Base-by-base conservation (phyloP, 345 rosid species). In the Garcia nutans region DNA sequence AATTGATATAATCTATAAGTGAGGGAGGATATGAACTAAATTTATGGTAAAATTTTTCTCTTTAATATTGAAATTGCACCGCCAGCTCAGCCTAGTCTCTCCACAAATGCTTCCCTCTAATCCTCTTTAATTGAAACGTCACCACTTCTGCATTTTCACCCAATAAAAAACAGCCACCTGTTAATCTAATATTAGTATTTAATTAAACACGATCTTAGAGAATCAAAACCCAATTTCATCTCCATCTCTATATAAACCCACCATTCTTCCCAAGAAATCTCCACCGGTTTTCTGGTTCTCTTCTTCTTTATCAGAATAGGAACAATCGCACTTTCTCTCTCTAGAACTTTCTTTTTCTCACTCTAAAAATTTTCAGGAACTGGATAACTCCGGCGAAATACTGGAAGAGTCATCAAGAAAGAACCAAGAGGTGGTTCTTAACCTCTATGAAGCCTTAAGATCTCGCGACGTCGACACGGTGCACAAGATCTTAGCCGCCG, bases 351-450 rank as follows among this genome's bases (percentile, higher is more conserved):
- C 6, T 17, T 1, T 23, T 31, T 61, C 17, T 41, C 0, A 55
- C 33, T 78, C 24, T 17, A 5, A 24, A 61, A 2, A 22, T 72
- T 11, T 47, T 69, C 88, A 75, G 79, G 95, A 89, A 83, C 98
- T 95, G 99, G 99, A 94, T 83, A 78, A 81, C 87, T 44, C 84
- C 8, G 82, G 79, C 71, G 87, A 80, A 86, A 76, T 76, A 78
- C 93, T 84, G 90, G 94, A 88, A 85, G 91, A 86, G 61, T 17
- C 68, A 1, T 58, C 75, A 3, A 70, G 16, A 45, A 84, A 82
- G 91, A 91, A 86, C 90, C 92, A 83, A 77, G 81, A 75, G 65
- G 96, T 93, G 91, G 99, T 93, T 84, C 94, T 87, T 74, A 84
- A 85, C 78, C 89, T 96, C 77, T 96, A 96, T 90, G 96, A 84